Evolutionary conservation across 1,139 yeast genomes (phyloP).

Genomic region (Scheffersomyces stambukii): DNA sequence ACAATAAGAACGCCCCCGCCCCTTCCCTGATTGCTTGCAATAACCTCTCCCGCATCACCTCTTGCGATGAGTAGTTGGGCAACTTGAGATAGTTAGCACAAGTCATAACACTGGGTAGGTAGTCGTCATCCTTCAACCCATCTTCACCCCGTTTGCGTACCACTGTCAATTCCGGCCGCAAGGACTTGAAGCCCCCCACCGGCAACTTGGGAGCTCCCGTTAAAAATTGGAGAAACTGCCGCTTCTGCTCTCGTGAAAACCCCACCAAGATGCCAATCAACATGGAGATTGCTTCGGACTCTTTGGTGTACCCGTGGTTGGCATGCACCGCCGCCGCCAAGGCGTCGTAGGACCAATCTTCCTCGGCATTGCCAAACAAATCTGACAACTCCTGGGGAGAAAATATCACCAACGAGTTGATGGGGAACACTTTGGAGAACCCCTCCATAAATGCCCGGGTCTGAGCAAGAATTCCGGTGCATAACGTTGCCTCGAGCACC

Average conservation of each 20-base stretch:
- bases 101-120: slow-evolving; percentile 96
- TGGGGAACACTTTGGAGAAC: slow-evolving; percentile 81
- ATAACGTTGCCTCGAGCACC: slow-evolving; percentile 61
- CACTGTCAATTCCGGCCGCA: slow-evolving; percentile 81
- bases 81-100: slow-evolving; percentile 92
- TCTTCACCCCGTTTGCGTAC: slow-evolving; percentile 78
- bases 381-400: slow-evolving; percentile 68
- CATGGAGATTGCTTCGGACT: slow-evolving; percentile 58
- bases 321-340: slow-evolving; percentile 65
- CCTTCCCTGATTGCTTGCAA: slow-evolving; percentile 81
- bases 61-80: slow-evolving; percentile 71
- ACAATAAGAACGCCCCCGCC: slow-evolving; percentile 79
- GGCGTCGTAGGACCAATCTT: slow-evolving; percentile 80
- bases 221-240: slow-evolving; percentile 78
- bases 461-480: slow-evolving; percentile 62
- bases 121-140: slow-evolving; percentile 67
- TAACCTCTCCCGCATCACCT: slow-evolving; percentile 55
- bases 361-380: slow-evolving; percentile 64
- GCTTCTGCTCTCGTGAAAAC: slow-evolving; percentile 51
- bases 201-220: slow-evolving; percentile 95
- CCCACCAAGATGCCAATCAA: slow-evolving; percentile 57
- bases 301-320: slow-evolving; percentile 84
- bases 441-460: slow-evolving; percentile 72
- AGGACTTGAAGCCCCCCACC: slow-evolving; percentile 84
- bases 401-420: slow-evolving; percentile 65